Evolutionary conservation across 2,329 filamentous ascomycete species (phyloP).

Genomic region (Malbranchea cinnamomea): DNA sequence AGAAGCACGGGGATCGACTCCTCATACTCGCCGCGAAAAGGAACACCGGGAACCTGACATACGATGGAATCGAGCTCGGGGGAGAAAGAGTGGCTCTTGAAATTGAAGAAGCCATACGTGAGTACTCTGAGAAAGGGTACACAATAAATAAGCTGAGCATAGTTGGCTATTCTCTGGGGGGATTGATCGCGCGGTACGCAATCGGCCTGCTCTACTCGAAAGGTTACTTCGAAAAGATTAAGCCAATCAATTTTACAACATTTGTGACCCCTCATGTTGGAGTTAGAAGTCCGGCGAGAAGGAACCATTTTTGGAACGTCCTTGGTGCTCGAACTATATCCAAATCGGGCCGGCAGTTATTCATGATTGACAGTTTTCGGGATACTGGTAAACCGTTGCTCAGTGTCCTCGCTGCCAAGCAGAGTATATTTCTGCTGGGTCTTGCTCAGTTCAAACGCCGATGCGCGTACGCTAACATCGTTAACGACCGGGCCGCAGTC

Average conservation of each 20-base stretch:
- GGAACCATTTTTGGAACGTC: slow-evolving; percentile 64
- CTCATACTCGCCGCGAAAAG: slow-evolving; percentile 41
- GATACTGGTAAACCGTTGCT: slow-evolving; percentile 69
- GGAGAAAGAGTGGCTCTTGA: slow-evolving; percentile 51
- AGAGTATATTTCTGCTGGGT: slow-evolving; percentile 72
- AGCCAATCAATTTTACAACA: slow-evolving; percentile 86
- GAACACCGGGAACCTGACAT: slow-evolving; percentile 44
- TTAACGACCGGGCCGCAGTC: slow-evolving; percentile 69
- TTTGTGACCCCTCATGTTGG: slow-evolving; percentile 77
- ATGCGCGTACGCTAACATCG: slow-evolving; percentile 69
- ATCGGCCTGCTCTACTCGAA: slow-evolving; percentile 70
- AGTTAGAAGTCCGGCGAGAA: slow-evolving; percentile 54
- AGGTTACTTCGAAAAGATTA: slow-evolving; percentile 61
- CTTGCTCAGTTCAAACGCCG: slow-evolving; percentile 61
- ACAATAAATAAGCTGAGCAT: slow-evolving; percentile 71
- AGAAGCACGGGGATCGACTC: slow-evolving; percentile 35
- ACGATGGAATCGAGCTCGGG: slow-evolving; percentile 53
- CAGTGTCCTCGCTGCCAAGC: slow-evolving; percentile 63
- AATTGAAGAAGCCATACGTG: slow-evolving; percentile 43
- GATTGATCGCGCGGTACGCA: slow-evolving; percentile 72
- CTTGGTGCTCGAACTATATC: slow-evolving; percentile 69
- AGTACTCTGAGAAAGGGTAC: slow-evolving; percentile 45
- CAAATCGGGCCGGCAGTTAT: slow-evolving; percentile 72
- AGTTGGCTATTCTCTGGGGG: slow-evolving; percentile 79
- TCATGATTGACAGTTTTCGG: slow-evolving; percentile 72